phyloP scores from a whole-genome alignment of 129 eudicot species.

The Mikania micrantha region DNA sequence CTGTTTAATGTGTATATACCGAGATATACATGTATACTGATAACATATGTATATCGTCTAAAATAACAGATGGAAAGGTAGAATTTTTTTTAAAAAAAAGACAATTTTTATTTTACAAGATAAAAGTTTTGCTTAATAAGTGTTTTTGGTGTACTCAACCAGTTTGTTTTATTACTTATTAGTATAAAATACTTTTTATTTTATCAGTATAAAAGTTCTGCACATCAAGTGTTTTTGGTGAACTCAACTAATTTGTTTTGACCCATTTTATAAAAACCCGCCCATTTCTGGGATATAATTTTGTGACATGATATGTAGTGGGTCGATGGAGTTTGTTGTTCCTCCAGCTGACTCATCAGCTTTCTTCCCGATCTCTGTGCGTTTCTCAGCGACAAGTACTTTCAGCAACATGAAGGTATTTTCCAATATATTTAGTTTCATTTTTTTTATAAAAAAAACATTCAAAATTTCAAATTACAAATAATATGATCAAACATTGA shows the following conservation, averaged over 20 bases:
- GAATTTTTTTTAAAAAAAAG: neutral
- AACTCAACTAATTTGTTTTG: neutral
- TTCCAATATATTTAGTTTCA: neutral
- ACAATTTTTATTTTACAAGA: neutral
- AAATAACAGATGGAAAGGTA: neutral
- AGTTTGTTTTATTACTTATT: too few species aligned
- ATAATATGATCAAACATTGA: neutral
- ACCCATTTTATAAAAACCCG: neutral
- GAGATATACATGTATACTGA: too few species aligned
- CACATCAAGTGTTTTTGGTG: neutral
- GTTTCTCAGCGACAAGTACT: conserved; percentile 74
- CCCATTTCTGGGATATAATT: conserved; percentile 6
- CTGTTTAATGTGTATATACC: too few species aligned
- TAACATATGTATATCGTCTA: too few species aligned
- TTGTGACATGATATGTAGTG: conserved; percentile 46
- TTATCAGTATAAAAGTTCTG: neutral
- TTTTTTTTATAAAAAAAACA: neutral
- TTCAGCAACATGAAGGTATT: conserved; percentile 87
- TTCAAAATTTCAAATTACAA: neutral
- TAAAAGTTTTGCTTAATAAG: neutral
- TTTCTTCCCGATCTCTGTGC: conserved; percentile 91
- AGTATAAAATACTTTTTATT: too few species aligned
- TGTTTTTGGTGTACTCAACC: neutral
- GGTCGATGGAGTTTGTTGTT: conserved; percentile 92
- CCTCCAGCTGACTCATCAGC: conserved; percentile 81